Base-by-base conservation (phyloP, 306 rosid genomes). In the Sophora flavescens region DNA sequence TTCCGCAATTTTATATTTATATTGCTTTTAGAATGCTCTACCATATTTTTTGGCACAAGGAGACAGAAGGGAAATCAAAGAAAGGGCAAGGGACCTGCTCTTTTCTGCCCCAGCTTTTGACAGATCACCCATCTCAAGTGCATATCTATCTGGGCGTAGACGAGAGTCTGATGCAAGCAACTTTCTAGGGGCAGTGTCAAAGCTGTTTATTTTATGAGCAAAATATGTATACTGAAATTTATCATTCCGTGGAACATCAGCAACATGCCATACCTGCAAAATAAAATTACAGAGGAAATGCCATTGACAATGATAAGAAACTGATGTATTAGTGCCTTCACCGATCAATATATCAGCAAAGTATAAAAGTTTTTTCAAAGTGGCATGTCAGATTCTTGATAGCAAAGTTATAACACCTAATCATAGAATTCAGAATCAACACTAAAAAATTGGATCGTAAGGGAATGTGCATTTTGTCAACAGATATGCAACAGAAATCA, bases 131-230 rank as follows among this genome's bases (percentile, higher is more conserved):
- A 84, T 83, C 87, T 94, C 94, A 51, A 94, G 97, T 68, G 97
- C 97, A 61, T 22, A 89, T 89, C 98, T 84, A 86, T 94, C 97
- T 6, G 98, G 94, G 68, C 96, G 96, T 84, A 94, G 84, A 42
- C 97, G 97, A 16, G 98, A 94, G 79, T 94, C 97, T 39, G 96
- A 91, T 75, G 95, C 89, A 80, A 91, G 80, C 87, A 94, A 82
- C 84, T 84, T 87, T 64, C 72, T 86, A 14, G 97, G 96, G 71
- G 93, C 94, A 17, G 91, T 88, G 80, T 90, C 87, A 64, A 90
- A 94, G 90, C 97, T 91, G 83, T 94, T 94, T 68, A 94, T 58
- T 70, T 89, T 91, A 75, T 91, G 96, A 51, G 98, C 98, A 81
- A 94, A 94, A 84, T 91, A 39, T 38, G 98, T 94, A 67, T 88